A percentile compares a stretch with the other conserved stretches of the same genome.
phyloP scores from a whole-genome alignment of 2,329 filamentous ascomycete genomes.

The Elsinoe perseae region DNA sequence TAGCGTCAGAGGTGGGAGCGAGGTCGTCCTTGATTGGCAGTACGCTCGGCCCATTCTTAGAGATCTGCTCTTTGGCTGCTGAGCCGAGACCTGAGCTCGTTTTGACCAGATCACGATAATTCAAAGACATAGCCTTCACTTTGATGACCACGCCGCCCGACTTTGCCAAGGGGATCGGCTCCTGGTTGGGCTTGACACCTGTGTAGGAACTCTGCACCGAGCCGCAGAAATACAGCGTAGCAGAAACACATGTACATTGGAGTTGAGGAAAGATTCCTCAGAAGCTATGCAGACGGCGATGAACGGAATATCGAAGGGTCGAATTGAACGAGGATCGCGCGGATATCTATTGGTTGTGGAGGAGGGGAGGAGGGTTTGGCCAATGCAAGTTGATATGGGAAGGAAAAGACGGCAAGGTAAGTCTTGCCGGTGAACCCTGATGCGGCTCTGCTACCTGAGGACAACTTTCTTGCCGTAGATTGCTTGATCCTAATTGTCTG shows the following conservation, averaged over 20 bases:
- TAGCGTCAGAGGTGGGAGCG: conserved; percentile 64
- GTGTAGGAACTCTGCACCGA: background rate
- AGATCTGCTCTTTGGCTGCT: background rate
- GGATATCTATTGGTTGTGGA: too few species aligned
- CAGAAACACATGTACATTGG: too few species aligned
- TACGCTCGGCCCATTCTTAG: conserved; percentile 19
- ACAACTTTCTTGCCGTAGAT: conserved; percentile 2
- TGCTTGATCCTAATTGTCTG: background rate
- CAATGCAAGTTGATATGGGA: too few species aligned
- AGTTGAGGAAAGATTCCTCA: too few species aligned
- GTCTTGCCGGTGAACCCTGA: background rate
- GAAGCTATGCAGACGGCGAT: too few species aligned
- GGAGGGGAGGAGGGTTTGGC: too few species aligned
- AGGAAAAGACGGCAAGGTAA: background rate
- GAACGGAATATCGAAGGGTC: too few species aligned
- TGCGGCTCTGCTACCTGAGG: conserved; percentile 5
- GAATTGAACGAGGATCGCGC: too few species aligned
- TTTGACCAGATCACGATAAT: conserved; percentile 42
- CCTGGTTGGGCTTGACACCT: background rate
- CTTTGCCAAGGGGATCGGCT: conserved; percentile 28
- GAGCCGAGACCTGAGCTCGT: background rate
- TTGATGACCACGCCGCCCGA: conserved; percentile 44
- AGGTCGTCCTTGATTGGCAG: conserved; percentile 29
- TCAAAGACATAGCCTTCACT: conserved; percentile 46
- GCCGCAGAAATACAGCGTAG: background rate